Conservation (phyloP, 305 asterid species). For the Fraxinus dipetala region DNA sequence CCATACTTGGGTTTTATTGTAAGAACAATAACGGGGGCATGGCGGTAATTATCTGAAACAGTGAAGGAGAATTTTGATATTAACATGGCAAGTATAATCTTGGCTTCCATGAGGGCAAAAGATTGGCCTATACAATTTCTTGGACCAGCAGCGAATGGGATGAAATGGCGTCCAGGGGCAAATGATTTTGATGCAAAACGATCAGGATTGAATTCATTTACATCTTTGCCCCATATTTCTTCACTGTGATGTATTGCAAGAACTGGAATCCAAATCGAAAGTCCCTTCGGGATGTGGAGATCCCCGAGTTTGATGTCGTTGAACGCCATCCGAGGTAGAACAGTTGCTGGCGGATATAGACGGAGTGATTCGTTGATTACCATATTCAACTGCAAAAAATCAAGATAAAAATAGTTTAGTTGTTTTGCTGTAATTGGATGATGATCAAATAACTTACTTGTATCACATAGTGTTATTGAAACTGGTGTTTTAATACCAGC, state of each 20-base stretch:
- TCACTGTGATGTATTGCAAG: constrained; percentile 79
- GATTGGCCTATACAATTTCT: constrained; percentile 86
- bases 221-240: constrained; percentile 87
- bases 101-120: constrained; percentile 91
- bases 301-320: constrained; percentile 79
- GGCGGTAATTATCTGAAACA: constrained; percentile 67
- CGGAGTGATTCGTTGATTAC: constrained; percentile 83
- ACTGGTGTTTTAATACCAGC: background rate
- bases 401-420: background rate
- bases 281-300: constrained; percentile 74
- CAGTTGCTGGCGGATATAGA: constrained; percentile 80
- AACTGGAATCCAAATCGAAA: constrained; percentile 93
- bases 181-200: constrained; percentile 55
- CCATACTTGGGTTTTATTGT: constrained; percentile 89
- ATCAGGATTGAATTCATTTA: constrained; percentile 65
- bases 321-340: constrained; percentile 94
- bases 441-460: background rate
- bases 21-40: constrained; percentile 74
- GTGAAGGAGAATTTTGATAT: constrained; percentile 64
- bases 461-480: too few relatives aligned
- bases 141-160: constrained; percentile 92
- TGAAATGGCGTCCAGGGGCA: constrained; percentile 58
- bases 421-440: background rate
- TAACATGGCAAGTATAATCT: constrained; percentile 79
- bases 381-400: constrained; percentile 59